phyloP scores from a whole-genome alignment of 768 basidiomycete genomes.

The Asterophora parasitica region DNA sequence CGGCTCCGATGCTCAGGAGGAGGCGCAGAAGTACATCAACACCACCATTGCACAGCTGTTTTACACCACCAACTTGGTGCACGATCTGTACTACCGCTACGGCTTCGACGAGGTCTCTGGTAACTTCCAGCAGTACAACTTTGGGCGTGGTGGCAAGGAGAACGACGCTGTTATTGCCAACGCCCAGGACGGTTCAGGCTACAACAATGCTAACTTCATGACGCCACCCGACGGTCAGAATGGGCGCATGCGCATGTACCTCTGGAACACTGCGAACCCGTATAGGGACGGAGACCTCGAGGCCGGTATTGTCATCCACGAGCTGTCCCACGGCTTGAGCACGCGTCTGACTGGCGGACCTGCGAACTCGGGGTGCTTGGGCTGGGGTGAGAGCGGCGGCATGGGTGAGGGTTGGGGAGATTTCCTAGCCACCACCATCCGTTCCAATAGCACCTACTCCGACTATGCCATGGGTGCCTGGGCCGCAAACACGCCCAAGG shows the following conservation, averaged over 20 bases:
- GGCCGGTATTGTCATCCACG: constrained; percentile 95
- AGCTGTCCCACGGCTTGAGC: constrained; percentile 83
- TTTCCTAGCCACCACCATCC: constrained; percentile 83
- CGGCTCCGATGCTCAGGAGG: constrained; percentile 51
- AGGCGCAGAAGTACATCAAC: constrained; percentile 83
- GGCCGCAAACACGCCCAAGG: constrained; percentile 67
- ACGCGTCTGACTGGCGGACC: constrained; percentile 95
- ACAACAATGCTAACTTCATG: constrained; percentile 91
- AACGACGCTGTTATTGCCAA: constrained; percentile 91
- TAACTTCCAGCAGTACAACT: constrained; percentile 99
- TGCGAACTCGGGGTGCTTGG: constrained; percentile 86
- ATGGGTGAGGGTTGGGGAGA: constrained; percentile 99
- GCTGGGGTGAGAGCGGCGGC: constrained; percentile 93
- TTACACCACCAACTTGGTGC: constrained; percentile 78
- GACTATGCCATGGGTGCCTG: constrained; percentile 93
- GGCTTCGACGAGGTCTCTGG: constrained; percentile 90
- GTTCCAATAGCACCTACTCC: constrained; percentile 66
- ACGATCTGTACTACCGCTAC: constrained; percentile 82
- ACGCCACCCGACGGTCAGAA: constrained; percentile 81
- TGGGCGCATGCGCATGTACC: constrained; percentile 93
- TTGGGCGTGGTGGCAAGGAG: constrained; percentile 82
- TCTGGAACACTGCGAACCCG: constrained; percentile 89
- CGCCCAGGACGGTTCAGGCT: constrained; percentile 93
- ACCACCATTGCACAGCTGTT: constrained; percentile 84
- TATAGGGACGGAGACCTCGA: constrained; percentile 95